phyloP scores from a whole-genome alignment of 805 yeast genomes.

The Saturnispora ahearnii region DNA sequence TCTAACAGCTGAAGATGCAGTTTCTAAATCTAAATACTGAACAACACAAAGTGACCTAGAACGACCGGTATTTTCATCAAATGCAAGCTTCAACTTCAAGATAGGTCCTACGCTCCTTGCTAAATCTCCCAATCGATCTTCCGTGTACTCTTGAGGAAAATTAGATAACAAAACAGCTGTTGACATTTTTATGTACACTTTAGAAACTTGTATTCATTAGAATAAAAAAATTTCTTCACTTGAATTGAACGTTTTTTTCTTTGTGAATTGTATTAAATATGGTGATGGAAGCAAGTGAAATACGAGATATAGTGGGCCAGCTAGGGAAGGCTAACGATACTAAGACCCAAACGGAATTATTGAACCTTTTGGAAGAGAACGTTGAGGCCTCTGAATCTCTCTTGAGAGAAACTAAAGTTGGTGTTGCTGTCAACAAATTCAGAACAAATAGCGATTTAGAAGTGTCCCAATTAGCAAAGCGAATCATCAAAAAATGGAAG shows the following conservation, averaged over 20 bases:
- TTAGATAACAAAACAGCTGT: slow-evolving; percentile 5
- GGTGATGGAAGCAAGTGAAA: slow-evolving; percentile 43
- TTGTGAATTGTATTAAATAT: neutral
- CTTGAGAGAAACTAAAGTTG: slow-evolving; percentile 90
- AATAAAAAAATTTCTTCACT: neutral
- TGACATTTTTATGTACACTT: neutral
- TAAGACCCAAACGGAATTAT: slow-evolving; percentile 54
- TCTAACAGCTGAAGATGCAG: slow-evolving; percentile 86
- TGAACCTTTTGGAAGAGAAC: slow-evolving; percentile 56
- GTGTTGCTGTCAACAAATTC: slow-evolving; percentile 88
- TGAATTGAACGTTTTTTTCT: neutral
- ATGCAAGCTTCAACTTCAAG: slow-evolving; percentile 59
- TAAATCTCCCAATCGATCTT: slow-evolving; percentile 78
- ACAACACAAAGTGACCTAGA: slow-evolving; percentile 83
- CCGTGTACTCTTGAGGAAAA: slow-evolving; percentile 86
- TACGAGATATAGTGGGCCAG: slow-evolving; percentile 55
- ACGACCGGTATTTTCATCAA: slow-evolving; percentile 82
- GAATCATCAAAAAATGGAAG: slow-evolving; percentile 82
- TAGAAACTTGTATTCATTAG: neutral
- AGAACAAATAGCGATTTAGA: slow-evolving; percentile 61
- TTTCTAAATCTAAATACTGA: slow-evolving; percentile 71
- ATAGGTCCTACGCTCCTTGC: slow-evolving; percentile 89
- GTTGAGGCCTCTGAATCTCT: slow-evolving; percentile 79
- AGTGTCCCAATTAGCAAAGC: slow-evolving; percentile 63
- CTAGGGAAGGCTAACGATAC: slow-evolving; percentile 68